These are phyloP conservation scores for Meripilus lineatus DNA, from an alignment of 1,284 basidiomycete species.

Conservation along the genomic window DNA sequence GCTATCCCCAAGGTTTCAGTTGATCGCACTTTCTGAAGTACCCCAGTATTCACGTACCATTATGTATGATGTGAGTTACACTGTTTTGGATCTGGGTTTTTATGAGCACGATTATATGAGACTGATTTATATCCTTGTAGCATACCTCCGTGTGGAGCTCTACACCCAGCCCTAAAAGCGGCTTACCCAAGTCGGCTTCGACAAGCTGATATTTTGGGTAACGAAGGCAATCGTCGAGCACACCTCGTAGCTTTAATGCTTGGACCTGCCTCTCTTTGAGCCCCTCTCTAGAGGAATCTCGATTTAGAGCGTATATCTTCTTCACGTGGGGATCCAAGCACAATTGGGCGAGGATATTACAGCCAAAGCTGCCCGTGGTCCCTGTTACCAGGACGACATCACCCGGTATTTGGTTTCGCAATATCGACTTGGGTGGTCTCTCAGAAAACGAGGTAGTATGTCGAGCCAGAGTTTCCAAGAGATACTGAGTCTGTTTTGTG, in stretches of 20 bases:
- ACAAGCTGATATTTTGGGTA: slow-evolving; percentile 8
- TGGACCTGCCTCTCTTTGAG: slow-evolving; percentile 5
- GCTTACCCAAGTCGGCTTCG: slow-evolving; percentile 6
- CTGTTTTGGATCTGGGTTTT: slow-evolving; percentile 7
- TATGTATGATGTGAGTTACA: slow-evolving; percentile 14
- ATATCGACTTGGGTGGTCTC: too few species aligned
- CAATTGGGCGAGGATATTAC: slow-evolving; percentile 6
- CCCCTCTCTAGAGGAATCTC: neutral
- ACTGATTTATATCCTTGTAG: neutral
- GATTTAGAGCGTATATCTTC: slow-evolving; percentile 11
- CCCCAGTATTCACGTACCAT: slow-evolving; percentile 7
- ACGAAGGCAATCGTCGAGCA: neutral
- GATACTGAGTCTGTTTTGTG: too few species aligned
- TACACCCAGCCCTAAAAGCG: slow-evolving; percentile 7
- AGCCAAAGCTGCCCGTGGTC: slow-evolving; percentile 10
- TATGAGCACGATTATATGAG: neutral
- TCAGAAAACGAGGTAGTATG: too few species aligned
- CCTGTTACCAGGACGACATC: slow-evolving; percentile 12
- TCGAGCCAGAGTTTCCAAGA: too few species aligned
- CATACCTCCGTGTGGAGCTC: slow-evolving; percentile 7
- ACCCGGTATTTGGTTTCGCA: too few species aligned
- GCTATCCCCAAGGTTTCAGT: slow-evolving; percentile 14
- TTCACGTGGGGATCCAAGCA: slow-evolving; percentile 42
- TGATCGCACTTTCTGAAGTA: neutral
- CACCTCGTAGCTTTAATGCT: slow-evolving; percentile 1